Base-by-base conservation (phyloP, 116 monocot genomes). In the Dioscorea cayenensis region DNA sequence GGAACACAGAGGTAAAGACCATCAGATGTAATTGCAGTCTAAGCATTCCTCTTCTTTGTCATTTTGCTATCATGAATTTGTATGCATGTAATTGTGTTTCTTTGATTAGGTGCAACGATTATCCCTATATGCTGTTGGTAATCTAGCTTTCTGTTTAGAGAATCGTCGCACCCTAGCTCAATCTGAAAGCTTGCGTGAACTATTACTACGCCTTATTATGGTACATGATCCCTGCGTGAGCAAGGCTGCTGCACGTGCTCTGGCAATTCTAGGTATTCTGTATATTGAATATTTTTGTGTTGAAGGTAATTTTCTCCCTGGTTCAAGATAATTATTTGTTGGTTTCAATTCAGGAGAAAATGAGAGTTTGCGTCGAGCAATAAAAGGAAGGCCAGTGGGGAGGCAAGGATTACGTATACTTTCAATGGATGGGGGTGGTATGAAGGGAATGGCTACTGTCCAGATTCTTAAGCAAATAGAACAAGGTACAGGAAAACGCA, bases 361-460 rank as follows among this genome's bases (percentile, higher is more conserved):
- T 84, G 97, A 97, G 82, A 90, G 76, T 63, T 82, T 97, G 79
- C 84, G 87, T 67, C 78, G 80, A 65, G 90, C 97, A 73, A 66
- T 92, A 76, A 93, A 66, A 79, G 90, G 88, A 63, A 97, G 65
- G 71, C 81, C 75, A 7, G 77, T 90, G 65, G 83, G 86, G 19
- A 97, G 85, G 73, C 77, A 77, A 72, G 97, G 97, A 32, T 37
- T 97, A 51, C 92, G 90, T 11, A 90, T 97, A 72, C 84, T 97
- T 63, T 84, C 90, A 51, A 97, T 97, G 97, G 97, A 97, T 82
- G 97, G 97, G 32, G 97, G 93, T 77, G 97, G 97, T 20, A 97
- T 97, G 97, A 97, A 97, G 79, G 97, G 97, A 27, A 66, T 97
- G 75, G 90, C 90, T 49, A 97, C 97, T 63, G 97, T 97, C 19